Base-by-base conservation (phyloP, 768 basidiomycete species). In the Tephrocybe sp. region DNA sequence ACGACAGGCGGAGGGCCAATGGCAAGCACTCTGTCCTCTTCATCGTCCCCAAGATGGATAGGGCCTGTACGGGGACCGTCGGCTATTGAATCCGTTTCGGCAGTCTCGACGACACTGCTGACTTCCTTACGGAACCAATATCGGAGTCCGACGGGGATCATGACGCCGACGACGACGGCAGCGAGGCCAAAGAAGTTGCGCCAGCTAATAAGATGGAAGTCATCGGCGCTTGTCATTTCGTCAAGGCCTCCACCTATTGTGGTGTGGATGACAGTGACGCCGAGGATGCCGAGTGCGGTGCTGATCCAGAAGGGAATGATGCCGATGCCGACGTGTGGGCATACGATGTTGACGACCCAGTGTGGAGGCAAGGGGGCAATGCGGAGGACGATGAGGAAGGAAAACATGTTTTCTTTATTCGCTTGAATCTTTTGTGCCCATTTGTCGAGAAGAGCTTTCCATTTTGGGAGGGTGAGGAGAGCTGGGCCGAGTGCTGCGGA, bases 331-430 rank as follows among this genome's bases (percentile, higher is more conserved):
- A 98, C 80, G 60, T 98, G 94, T 1, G 94, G 94, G 54, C 89
- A 90, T 8, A 97, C 72, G 50, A 97, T 76, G 62, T 97, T 97
- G 55, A 95, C 84, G 27, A 97, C 88, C 95, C 95, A 97, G 60
- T 97, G 94, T 4, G 94, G 94, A 24, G 94, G 94, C 16, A 97
- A 76, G 0, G 94, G 94, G 1, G 93, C 89, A 51, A 97, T 94
- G 49, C 94, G 85, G 37, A 98, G 73, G n/a, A 98, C 83, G 65
- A 98, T 88, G 57, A 97, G 82, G 68, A 94, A 97, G 11, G 90
- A 90, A 37, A 97, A 78, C 60, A 97, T 74, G 69, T 94, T 93
- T 57, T 84, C 84, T 53, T 81, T 86, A 67, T 92, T 89, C 3
- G 79, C 76, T 53, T 75, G 74, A 38, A 98, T 87, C 70, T 86